Base-by-base conservation (phyloP, 2,329 filamentous ascomycete species). In the Elsinoe arachidis region DNA sequence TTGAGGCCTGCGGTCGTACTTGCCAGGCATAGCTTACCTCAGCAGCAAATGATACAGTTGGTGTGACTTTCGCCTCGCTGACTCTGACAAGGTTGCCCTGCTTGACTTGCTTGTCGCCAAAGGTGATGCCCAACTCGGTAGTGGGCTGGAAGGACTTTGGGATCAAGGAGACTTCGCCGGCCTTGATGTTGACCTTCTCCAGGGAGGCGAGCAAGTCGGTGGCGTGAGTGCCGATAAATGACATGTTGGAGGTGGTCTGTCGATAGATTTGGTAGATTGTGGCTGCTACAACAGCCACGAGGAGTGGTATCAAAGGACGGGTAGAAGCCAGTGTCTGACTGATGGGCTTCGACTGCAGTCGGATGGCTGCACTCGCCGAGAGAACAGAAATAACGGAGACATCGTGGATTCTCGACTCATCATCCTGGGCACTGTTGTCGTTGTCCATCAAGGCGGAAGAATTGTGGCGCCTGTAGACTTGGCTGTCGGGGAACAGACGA, bases 381-480 rank as follows among this genome's bases (percentile, higher is more conserved):
- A 46, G 41, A 19, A 46, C 3, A 46, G 14, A 15, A 43, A 4
- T 23, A 23, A 4, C 3, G 41, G 14, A n/a, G 17, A 11, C 41
- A 46, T 46, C 19, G 4, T 30, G 41, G 7, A 30, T 19, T 12
- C 41, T 46, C 9, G 5, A 19, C 41, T 23, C 19, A 10, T 46
- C 26, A 14, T 15, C 19, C n/a, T 21, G 12, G 26, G 49, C 19
- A 10, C 3, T 53, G 33, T 2, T 53, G 49, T 37, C n/a, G 19
- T 39, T 11, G 34, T 15, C 34, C 34, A 53, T 38, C 33, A 35
- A 53, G 35, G 49, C 49, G 49, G 49, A 53, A 53, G 19, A 53
- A 53, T 53, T 53, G 49, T 53, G 49, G 49, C 49, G 19, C 49
- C 49, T 53, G 10, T 21, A 21, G 33, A 38, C 49, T 53, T 53